Conservation (phyloP, 106 monocot genomes). For the Iris macrosiphon region DNA sequence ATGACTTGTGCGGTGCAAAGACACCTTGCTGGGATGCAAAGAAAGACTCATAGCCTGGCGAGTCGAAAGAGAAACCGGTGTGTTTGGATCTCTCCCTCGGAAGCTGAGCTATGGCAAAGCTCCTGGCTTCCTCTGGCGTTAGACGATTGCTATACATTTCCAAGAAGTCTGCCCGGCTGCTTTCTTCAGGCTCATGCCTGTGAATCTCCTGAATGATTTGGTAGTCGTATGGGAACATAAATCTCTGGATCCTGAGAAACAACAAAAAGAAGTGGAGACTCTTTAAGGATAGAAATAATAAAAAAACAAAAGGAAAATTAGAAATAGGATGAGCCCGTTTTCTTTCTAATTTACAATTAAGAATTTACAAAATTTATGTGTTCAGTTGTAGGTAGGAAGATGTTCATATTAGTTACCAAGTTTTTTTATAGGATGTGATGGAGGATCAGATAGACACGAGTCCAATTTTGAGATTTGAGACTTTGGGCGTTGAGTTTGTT, state of each 20-base stretch:
- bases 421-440: no score
- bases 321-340: no score
- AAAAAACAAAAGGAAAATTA: no score
- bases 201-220: constrained; percentile 88
- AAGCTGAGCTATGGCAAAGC: constrained; percentile 61
- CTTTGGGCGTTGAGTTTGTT: no score
- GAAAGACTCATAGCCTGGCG: constrained; percentile 89
- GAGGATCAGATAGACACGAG: no score
- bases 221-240: constrained; percentile 75
- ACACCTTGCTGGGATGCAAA: constrained; percentile 82
- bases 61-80: constrained; percentile 91
- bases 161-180: constrained; percentile 32
- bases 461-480: no score
- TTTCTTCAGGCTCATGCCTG: constrained; percentile 50
- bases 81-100: constrained; percentile 73
- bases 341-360: no score
- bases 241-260: constrained; percentile 60
- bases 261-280: no score
- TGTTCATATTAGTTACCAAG: no score
- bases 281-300: no score
- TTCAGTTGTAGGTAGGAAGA: no score
- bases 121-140: constrained; percentile 69
- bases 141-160: constrained; percentile 49
- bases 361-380: no score
- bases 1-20: constrained; percentile 61